Percentiles rank a stretch among this genome's conserved stretches.
Evolutionary conservation across 805 yeast genomes (phyloP).

Genomic region (Candida lessepsii): DNA sequence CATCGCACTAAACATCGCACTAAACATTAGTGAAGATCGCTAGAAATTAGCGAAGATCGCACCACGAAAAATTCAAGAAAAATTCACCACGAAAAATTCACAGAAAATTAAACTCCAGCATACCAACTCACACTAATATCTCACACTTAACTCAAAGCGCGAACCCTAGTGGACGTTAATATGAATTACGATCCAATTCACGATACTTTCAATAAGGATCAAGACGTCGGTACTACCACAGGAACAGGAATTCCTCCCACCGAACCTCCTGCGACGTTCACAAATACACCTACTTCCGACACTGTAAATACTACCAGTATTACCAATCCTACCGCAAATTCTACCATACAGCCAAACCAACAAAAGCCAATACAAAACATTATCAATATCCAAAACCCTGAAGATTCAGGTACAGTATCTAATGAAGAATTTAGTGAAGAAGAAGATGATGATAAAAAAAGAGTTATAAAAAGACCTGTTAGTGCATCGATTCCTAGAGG

Average conservation of each 20-base stretch:
- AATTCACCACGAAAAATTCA: too few species aligned
- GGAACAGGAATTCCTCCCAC: neutral
- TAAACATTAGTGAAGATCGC: too few species aligned
- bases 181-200: constrained; percentile 48
- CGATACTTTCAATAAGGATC: constrained; percentile 27
- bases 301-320: too few species aligned
- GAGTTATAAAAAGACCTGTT: constrained; percentile 16
- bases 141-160: too few species aligned
- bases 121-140: too few species aligned
- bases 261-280: neutral
- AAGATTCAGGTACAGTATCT: neutral
- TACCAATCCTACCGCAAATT: neutral
- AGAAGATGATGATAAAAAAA: constrained; percentile 18
- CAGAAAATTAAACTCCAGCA: too few species aligned
- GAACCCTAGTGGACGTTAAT: neutral
- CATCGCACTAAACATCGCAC: too few species aligned
- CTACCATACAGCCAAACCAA: neutral
- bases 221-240: neutral
- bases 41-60: too few species aligned
- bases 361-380: too few species aligned
- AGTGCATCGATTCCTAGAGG: constrained; percentile 26
- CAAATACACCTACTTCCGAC: neutral
- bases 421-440: constrained; percentile 15
- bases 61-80: too few species aligned
- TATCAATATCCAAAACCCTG: neutral